Conservation (phyloP, 306 rosid genomes). For the Dryas alaskensis region DNA sequence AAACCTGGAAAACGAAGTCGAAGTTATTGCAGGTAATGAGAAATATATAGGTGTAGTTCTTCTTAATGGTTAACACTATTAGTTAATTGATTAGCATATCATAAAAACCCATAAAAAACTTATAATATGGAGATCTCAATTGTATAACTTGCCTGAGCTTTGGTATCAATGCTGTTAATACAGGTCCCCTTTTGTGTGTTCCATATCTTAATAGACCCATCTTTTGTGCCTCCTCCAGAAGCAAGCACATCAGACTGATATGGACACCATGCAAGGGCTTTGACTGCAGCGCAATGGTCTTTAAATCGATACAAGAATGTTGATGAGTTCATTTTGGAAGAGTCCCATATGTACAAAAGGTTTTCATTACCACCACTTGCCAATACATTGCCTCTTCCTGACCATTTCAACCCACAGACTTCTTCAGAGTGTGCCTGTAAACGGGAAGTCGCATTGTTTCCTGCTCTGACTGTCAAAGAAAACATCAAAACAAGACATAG, state of each 20-base stretch:
- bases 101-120: background rate
- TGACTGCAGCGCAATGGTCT: conserved; percentile 68
- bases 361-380: conserved; percentile 90
- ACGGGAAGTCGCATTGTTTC: conserved; percentile 35
- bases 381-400: conserved; percentile 56
- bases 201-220: conserved; percentile 72
- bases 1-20: conserved; percentile 38
- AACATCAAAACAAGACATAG: conserved; percentile 1
- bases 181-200: conserved; percentile 55
- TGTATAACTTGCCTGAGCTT: conserved; percentile 58
- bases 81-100: background rate
- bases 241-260: conserved; percentile 59
- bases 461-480: conserved; percentile 51
- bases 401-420: conserved; percentile 79
- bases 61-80: too few species aligned
- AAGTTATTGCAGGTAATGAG: background rate
- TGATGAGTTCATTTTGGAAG: conserved; percentile 57
- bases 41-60: too few species aligned
- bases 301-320: conserved; percentile 57
- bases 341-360: conserved; percentile 67
- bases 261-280: conserved; percentile 88
- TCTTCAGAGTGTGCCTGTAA: conserved; percentile 52
- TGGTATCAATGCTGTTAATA: conserved; percentile 50
- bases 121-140: background rate
- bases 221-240: conserved; percentile 79